These are phyloP conservation scores for Sporothrix pseudoabietina DNA, from an alignment of 2,329 filamentous ascomycete genomes.

Conservation along the genomic window DNA sequence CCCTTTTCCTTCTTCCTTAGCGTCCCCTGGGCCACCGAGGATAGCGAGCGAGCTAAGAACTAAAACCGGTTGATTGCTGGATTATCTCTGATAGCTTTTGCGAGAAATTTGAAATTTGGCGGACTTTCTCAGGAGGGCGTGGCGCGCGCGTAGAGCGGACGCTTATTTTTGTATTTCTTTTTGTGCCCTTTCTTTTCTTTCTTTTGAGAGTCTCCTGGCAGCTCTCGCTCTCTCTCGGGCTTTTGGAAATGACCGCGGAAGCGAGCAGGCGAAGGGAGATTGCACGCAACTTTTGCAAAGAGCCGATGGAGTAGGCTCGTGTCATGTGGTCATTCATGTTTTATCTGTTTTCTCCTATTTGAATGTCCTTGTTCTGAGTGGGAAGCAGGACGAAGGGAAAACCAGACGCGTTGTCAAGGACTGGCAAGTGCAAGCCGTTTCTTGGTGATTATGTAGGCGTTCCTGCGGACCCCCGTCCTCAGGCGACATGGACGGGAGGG, in stretches of 20 bases:
- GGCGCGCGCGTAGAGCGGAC: constrained; percentile 6
- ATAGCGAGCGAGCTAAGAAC: constrained; percentile 10
- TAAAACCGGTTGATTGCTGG: neutral
- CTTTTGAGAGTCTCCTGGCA: neutral
- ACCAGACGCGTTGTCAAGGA: neutral
- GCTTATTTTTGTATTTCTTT: neutral
- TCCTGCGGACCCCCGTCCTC: neutral
- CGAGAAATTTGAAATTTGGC: constrained; percentile 20
- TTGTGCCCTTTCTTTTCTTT: neutral
- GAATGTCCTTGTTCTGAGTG: neutral
- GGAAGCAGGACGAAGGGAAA: neutral
- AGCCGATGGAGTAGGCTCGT: neutral
- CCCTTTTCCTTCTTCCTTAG: neutral
- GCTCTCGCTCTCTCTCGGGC: constrained; percentile 4
- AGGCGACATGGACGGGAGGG: neutral
- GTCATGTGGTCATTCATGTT: neutral
- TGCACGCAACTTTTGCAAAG: neutral
- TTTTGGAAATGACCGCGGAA: constrained; percentile 15
- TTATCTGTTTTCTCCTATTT: neutral
- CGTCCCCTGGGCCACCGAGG: neutral
- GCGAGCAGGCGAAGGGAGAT: neutral
- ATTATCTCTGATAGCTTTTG: constrained; percentile 4
- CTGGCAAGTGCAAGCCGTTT: neutral
- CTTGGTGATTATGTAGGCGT: neutral
- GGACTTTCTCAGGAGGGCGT: neutral